phyloP scores from a whole-genome alignment of 768 basidiomycete species.

The Naganishia randhawae region DNA sequence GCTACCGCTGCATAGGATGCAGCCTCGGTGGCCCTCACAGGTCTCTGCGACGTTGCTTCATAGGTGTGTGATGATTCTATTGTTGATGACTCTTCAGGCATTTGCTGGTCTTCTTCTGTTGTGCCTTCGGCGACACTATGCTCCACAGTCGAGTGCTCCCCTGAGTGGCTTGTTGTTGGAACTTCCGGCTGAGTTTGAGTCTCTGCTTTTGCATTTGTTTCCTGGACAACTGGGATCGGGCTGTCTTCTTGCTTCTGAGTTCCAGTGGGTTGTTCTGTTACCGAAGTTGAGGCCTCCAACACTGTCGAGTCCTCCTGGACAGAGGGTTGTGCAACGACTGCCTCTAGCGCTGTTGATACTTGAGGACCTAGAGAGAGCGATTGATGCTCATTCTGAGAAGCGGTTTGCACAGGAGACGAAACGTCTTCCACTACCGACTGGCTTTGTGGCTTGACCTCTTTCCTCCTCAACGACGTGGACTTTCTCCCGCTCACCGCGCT shows the following conservation, averaged over 20 bases:
- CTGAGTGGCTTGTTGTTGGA: neutral
- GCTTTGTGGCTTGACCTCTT: neutral
- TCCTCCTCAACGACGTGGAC: constrained; percentile 15
- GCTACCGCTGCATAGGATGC: constrained; percentile 1
- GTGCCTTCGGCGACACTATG: neutral
- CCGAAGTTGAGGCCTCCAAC: neutral
- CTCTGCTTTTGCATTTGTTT: neutral
- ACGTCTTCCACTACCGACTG: neutral
- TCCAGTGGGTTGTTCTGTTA: neutral
- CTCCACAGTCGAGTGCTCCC: neutral
- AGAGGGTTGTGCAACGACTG: neutral
- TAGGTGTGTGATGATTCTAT: neutral
- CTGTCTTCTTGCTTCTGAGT: too few relatives aligned
- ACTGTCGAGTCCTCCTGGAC: neutral
- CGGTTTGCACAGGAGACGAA: neutral
- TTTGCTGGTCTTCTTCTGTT: neutral
- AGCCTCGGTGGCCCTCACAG: neutral
- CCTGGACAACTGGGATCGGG: neutral
- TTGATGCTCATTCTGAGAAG: neutral
- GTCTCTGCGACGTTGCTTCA: neutral
- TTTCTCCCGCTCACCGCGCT: constrained; percentile 7
- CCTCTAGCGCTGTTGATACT: neutral
- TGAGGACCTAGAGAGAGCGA: neutral
- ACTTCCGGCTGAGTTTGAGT: neutral
- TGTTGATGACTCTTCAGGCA: neutral